These are phyloP conservation scores for Ganoderma meredithae DNA, from an alignment of 1,284 basidiomycete genomes.

Conservation along the genomic window DNA sequence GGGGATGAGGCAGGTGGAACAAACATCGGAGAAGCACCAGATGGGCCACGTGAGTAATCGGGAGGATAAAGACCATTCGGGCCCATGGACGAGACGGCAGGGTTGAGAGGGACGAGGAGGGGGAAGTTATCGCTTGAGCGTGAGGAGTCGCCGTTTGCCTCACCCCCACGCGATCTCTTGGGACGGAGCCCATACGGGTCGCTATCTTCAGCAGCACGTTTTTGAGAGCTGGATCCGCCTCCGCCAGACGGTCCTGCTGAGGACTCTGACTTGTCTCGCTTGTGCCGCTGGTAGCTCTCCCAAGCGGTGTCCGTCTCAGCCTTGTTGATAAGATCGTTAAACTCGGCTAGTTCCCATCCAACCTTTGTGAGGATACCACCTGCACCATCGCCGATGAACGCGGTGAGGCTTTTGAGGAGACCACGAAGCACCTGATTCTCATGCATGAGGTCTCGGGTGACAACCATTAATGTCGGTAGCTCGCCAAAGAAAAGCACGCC, in stretches of 20 bases:
- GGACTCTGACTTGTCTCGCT: conserved; percentile 43
- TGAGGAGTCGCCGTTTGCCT: conserved; percentile 50
- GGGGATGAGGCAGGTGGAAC: conserved; percentile 54
- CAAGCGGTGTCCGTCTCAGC: conserved; percentile 92
- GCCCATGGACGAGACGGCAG: conserved; percentile 47
- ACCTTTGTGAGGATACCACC: conserved; percentile 80
- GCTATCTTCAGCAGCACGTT: conserved; percentile 56
- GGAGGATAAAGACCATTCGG: conserved; percentile 46
- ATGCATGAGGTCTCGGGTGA: conserved; percentile 75
- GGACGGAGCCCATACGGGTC: conserved; percentile 48
- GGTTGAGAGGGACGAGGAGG: conserved; percentile 61
- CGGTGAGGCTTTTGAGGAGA: conserved; percentile 76
- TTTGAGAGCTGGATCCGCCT: conserved; percentile 34
- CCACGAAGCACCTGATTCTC: conserved; percentile 87
- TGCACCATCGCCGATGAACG: conserved; percentile 87
- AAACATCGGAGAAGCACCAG: conserved; percentile 69
- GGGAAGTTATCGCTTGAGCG: conserved; percentile 56
- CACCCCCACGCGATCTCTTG: conserved; percentile 58
- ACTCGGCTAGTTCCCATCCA: conserved; percentile 79
- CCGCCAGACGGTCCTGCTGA: conserved; percentile 31
- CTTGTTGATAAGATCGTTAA: conserved; percentile 82
- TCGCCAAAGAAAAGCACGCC: conserved; percentile 11
- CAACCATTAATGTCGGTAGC: conserved; percentile 24
- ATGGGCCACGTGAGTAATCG: conserved; percentile 62
- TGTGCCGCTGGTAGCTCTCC: conserved; percentile 83